Conservation (phyloP, 768 basidiomycete species). For the Clitopilus hobsonii region DNA sequence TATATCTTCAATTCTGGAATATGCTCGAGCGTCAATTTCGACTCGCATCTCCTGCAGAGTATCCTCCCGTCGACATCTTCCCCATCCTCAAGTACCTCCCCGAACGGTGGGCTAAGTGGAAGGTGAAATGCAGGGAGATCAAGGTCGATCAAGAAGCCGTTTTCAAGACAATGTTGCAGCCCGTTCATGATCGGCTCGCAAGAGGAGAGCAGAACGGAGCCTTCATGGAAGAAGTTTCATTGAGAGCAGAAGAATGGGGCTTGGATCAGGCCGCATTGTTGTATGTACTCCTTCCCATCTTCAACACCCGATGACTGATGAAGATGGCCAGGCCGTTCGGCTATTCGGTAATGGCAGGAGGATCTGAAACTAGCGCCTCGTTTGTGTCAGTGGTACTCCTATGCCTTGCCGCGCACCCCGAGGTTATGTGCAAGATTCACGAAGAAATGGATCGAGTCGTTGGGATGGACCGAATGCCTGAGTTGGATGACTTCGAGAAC, state of each 20-base stretch:
- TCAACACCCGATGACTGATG: slow-evolving; percentile 7
- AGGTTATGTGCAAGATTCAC: slow-evolving; percentile 31
- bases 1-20: background rate
- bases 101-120: slow-evolving; percentile 13
- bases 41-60: background rate
- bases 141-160: slow-evolving; percentile 2
- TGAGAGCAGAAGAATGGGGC: slow-evolving; percentile 6
- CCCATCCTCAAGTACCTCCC: slow-evolving; percentile 5
- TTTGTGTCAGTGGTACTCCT: slow-evolving; percentile 16
- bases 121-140: slow-evolving; percentile 2
- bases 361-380: slow-evolving; percentile 20
- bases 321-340: slow-evolving; percentile 17
- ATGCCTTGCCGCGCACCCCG: slow-evolving; percentile 22
- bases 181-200: slow-evolving; percentile 3
- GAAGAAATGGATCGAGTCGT: slow-evolving; percentile 37
- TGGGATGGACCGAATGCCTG: slow-evolving; percentile 30
- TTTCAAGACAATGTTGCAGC: slow-evolving; percentile 4
- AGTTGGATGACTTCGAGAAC: slow-evolving; percentile 19
- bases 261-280: background rate
- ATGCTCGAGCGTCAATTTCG: background rate
- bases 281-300: background rate
- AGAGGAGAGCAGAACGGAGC: slow-evolving; percentile 16
- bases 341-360: slow-evolving; percentile 19
- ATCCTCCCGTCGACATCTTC: background rate
- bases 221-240: slow-evolving; percentile 17